Base-by-base conservation (phyloP, 805 yeast genomes). In the Candida piceae region DNA sequence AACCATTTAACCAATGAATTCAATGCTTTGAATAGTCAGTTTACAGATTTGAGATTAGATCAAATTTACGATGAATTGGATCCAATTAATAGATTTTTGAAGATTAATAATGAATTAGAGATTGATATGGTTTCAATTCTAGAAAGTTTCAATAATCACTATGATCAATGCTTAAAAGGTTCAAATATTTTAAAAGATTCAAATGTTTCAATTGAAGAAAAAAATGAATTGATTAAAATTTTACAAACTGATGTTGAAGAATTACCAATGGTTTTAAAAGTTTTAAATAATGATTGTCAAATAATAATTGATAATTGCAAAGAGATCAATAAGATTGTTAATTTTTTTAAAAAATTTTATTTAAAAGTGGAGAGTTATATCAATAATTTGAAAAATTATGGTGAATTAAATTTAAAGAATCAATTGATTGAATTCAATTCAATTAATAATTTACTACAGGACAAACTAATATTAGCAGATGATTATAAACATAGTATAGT, bases 61-160 rank as follows among this genome's bases (percentile, higher is more conserved):
- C 38, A 53, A 24, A 22, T 40, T 23, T 29, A 32, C 29, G 36
- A 43, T 32, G 16, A 22, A 19, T 46, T 38, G 12, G 50, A 53
- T 15, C 49, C 49, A 3, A 43, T 62, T 6, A 42, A 44, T 16
- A 46, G 44, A 16, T 39, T 60, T 6, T 35, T 66, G 16, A 52
- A 50, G 2, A 75, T 72, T 36, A 76, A 74, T 42, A 49, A 60
- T 12, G 63, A 66, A 2, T 52, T 77, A 33, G 95, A 86, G 36
- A 68, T 70, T 40, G 93, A 83, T 36, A 68, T 86, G 58, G 94
- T 85, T 1, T 69, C 72, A 2, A 64, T 82, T 13, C 62, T 89
- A 23, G 79, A 77, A 38, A 76, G 88, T 50, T 63, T 88, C 32
- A 81, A 95, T 9, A 76, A 75, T 36, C 96, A 88, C 60, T 86